phyloP scores from a whole-genome alignment of 306 rosid species.

The Alnus glutinosa region DNA sequence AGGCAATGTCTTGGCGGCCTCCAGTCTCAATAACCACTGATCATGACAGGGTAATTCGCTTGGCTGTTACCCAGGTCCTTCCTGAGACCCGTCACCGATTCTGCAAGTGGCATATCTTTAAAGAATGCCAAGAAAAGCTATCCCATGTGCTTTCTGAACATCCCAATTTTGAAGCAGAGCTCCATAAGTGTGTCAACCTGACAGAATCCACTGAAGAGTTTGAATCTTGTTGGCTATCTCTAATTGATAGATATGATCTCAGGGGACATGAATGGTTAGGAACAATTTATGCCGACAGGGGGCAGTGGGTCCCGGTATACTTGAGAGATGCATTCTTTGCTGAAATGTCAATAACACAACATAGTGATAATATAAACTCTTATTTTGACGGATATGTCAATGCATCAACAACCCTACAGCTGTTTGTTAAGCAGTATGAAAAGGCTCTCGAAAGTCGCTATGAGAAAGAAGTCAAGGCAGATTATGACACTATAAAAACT shows the following conservation, averaged over 20 bases:
- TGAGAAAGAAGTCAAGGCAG: slow-evolving; percentile 41
- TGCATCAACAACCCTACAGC: slow-evolving; percentile 38
- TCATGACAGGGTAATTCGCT: no score
- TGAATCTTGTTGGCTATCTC: slow-evolving; percentile 32
- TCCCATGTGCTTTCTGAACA: no score
- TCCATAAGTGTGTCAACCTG: no score
- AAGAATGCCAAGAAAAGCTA: no score
- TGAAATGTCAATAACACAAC: slow-evolving; percentile 39
- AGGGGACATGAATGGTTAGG: slow-evolving; percentile 37
- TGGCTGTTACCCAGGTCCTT: no score
- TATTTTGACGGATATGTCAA: slow-evolving; percentile 46
- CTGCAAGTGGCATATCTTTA: no score
- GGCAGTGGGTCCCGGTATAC: slow-evolving; percentile 37
- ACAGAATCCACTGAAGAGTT: no score
- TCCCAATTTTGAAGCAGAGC: no score
- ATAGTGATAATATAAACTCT: slow-evolving; percentile 40
- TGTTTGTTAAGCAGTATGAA: slow-evolving; percentile 41
- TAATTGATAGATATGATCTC: slow-evolving; percentile 30
- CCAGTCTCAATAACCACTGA: no score
- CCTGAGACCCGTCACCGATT: no score
- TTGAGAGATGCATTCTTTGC: slow-evolving; percentile 39
- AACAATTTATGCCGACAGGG: slow-evolving; percentile 27
- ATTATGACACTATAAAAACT: slow-evolving; percentile 34
- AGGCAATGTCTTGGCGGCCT: no score
- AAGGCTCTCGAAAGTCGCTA: slow-evolving; percentile 39